A percentile compares a stretch with the other conserved stretches of the same genome.
phyloP scores from a whole-genome alignment of 1,284 basidiomycete species.

The Trichosporon coremiiforme region DNA sequence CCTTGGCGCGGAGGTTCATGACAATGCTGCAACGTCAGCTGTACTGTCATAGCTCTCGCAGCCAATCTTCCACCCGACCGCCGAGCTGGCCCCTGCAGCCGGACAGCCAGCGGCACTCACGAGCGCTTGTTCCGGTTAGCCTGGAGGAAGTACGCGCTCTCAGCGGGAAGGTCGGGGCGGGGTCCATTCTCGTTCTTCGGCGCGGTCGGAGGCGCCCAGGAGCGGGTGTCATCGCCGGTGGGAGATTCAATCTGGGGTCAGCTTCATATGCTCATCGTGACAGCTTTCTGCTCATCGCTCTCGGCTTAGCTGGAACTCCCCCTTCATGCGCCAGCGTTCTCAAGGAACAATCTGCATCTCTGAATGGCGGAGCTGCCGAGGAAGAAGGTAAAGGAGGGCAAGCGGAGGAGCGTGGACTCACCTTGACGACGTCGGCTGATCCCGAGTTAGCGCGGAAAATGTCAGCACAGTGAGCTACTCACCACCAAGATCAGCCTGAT shows the following conservation, averaged over 20 bases:
- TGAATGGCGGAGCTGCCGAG: no score
- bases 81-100: constrained; percentile 20
- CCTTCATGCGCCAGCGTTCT: no score
- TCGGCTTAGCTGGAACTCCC: no score
- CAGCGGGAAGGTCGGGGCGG: constrained; percentile 70
- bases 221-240: constrained; percentile 86
- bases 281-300: no score
- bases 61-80: no score
- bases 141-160: constrained; percentile 89
- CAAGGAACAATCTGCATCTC: no score
- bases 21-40: constrained; percentile 61
- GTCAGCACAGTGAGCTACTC: background rate
- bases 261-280: background rate
- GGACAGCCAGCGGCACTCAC: constrained; percentile 33
- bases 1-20: constrained; percentile 77
- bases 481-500: constrained; percentile 43
- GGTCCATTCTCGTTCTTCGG: constrained; percentile 61
- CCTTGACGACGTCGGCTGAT: constrained; percentile 82
- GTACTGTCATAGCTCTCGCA: background rate
- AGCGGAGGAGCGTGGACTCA: no score
- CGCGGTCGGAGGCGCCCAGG: constrained; percentile 78
- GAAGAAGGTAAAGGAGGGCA: background rate
- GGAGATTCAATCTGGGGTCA: constrained; percentile 71
- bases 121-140: constrained; percentile 88
- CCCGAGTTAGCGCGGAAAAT: background rate